phyloP scores from a whole-genome alignment of 2,329 filamentous ascomycete genomes.

The Ophiocordyceps camponoti-saundersi region DNA sequence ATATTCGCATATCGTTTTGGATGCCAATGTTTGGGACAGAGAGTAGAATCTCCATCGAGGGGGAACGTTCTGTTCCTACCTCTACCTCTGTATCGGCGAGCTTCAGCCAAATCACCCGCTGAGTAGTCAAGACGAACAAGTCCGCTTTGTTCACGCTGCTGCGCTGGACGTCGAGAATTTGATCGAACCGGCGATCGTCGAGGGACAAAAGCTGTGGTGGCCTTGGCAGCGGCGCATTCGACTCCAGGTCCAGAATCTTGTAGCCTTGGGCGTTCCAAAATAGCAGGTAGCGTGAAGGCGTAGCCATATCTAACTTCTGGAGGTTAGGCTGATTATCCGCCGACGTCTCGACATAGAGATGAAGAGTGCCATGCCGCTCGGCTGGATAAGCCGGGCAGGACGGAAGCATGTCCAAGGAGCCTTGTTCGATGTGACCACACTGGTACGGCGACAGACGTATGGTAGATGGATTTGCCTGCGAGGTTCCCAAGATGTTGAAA shows the following conservation, averaged over 20 bases:
- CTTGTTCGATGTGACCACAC: slow-evolving; percentile 26
- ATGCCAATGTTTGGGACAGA: slow-evolving; percentile 13
- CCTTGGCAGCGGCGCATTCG: slow-evolving; percentile 11
- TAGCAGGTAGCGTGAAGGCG: slow-evolving; percentile 9
- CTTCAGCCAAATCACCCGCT: slow-evolving; percentile 30
- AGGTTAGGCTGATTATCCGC: not conserved
- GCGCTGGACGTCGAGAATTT: slow-evolving; percentile 37
- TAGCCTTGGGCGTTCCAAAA: slow-evolving; percentile 20
- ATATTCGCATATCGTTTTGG: slow-evolving; percentile 12
- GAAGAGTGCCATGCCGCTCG: slow-evolving; percentile 25
- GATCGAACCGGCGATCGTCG: slow-evolving; percentile 12
- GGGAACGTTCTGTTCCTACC: slow-evolving; percentile 1
- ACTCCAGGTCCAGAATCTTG: slow-evolving; percentile 18
- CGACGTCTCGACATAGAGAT: slow-evolving; percentile 4
- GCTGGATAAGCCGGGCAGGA: slow-evolving; percentile 10
- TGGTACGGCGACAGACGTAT: slow-evolving; percentile 15
- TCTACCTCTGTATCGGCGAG: slow-evolving; percentile 10
- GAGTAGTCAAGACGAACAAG: slow-evolving; percentile 42
- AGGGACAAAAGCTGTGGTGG: slow-evolving; percentile 11
- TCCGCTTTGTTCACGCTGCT: slow-evolving; percentile 28
- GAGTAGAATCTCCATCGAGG: slow-evolving; percentile 10
- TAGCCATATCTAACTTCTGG: not conserved
- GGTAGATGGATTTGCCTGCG: slow-evolving; percentile 15
- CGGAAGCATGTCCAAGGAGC: slow-evolving; percentile 17
- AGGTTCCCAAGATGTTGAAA: slow-evolving; percentile 37